Base-by-base conservation (phyloP, 2,329 filamentous ascomycete species). In the Davidsoniella australis region DNA sequence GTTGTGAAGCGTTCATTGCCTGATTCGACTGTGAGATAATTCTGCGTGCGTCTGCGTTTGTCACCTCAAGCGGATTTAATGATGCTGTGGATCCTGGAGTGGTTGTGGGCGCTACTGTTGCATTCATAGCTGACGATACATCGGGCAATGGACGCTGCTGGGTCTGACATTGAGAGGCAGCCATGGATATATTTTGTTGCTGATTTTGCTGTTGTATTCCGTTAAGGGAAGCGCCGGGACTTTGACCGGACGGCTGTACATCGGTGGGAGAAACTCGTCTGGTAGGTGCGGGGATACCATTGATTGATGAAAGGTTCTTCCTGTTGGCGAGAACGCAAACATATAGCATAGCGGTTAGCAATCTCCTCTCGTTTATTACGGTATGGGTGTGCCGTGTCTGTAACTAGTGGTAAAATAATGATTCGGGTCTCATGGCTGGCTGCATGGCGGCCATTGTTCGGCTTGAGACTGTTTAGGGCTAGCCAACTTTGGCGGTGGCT, bases 271-370 rank as follows among this genome's bases (percentile, higher is more conserved):
- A 48, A n/a, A 48, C 46, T n/a, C 46, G 46, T 8, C 39, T 20
- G 9, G 46, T 39, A 33, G 46, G 46, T 17, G 16, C 39, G 18
- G 46, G 46, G 33, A 48, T 42, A n/a, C 46, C 46, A 37, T 42
- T 48, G 24, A 48, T 29, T 9, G 46, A 48, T 8, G 46, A 48
- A 24, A 48, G 46, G 12, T 24, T 48, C 29, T 48, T 48, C 17
- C 46, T 48, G 29, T 33, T 33, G 8, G 12, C 29, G 29, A 12
- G 29, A 33, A 33, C 8, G 29, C 29, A 33, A 33, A 12, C 29
- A 33, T 12, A 2, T 12, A 2, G 29, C 12, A 5, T 33, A 33
- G 12, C 12, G 29, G 29, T 33, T 33, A 33, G 29, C 29, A 33
- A 9, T 33, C 29, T 33, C 29, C 12, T 33, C 29, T 33, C 29